Percentiles rank a stretch among this genome's conserved stretches.
These are phyloP conservation scores for Exobasidium cylindrosporum DNA, from an alignment of 1,284 basidiomycete genomes.

Conservation along the genomic window DNA sequence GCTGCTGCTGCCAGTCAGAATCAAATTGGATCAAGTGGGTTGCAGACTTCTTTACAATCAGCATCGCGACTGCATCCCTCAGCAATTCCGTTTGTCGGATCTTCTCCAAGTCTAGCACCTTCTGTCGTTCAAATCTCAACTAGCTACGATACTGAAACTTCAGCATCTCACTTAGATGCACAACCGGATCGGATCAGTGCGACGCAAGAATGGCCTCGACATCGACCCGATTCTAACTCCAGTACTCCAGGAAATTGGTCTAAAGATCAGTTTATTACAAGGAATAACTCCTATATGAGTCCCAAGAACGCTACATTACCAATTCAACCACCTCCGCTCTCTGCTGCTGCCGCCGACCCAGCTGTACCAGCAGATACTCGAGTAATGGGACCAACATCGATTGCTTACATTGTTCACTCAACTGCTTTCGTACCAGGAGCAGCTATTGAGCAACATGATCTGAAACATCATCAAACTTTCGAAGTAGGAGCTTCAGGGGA, in stretches of 20 bases:
- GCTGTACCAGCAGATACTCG: constrained; percentile 47
- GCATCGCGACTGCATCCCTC: neutral
- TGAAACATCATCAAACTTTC: constrained; percentile 57
- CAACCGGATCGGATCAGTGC: constrained; percentile 4
- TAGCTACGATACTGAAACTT: neutral
- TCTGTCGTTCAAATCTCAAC: neutral
- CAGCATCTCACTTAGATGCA: neutral
- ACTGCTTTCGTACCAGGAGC: constrained; percentile 73
- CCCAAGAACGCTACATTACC: too few species aligned
- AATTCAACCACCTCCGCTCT: neutral
- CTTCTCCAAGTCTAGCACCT: neutral
- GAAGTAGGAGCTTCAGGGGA: constrained; percentile 69
- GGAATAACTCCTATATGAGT: neutral
- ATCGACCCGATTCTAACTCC: neutral
- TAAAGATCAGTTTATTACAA: neutral
- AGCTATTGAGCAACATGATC: constrained; percentile 82
- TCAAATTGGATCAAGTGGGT: neutral
- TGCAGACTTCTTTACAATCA: neutral
- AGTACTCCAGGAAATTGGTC: neutral
- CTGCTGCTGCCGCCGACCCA: constrained; percentile 3
- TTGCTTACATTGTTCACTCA: constrained; percentile 82
- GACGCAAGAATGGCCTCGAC: constrained; percentile 20
- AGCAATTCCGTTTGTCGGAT: neutral
- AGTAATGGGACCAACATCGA: constrained; percentile 70
- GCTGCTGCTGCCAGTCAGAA: constrained; percentile 4